Evolutionary conservation across 805 yeast species (phyloP).

Genomic region (Jamesozyma spencerorum): DNA sequence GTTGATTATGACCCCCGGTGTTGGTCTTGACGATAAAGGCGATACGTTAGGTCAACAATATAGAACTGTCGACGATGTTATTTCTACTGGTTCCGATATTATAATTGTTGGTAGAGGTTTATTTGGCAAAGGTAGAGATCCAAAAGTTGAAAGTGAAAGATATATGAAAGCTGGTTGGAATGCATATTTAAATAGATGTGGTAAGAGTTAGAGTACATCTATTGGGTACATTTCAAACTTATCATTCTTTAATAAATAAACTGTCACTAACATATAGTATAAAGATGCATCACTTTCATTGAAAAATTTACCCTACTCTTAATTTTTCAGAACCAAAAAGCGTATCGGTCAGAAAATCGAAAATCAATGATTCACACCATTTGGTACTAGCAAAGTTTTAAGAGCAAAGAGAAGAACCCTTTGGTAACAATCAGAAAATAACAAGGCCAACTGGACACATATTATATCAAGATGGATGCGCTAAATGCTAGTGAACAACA

Average conservation of each 20-base stretch:
- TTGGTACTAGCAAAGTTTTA: background rate
- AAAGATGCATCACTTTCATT: no score
- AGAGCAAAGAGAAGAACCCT: background rate
- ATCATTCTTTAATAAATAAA: background rate
- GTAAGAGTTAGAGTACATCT: background rate
- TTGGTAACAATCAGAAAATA: background rate
- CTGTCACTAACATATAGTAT: no score
- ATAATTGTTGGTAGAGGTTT: slow-evolving; percentile 98
- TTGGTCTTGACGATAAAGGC: slow-evolving; percentile 93
- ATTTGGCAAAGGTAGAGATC: slow-evolving; percentile 90
- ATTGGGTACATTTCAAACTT: no score
- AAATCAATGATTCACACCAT: background rate
- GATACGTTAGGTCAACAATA: slow-evolving; percentile 95
- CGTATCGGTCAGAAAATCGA: background rate
- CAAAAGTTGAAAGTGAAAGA: slow-evolving; percentile 75
- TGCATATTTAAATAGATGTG: slow-evolving; percentile 52
- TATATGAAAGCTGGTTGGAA: slow-evolving; percentile 93
- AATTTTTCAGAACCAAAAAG: background rate
- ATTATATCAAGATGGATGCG: slow-evolving; percentile 72
- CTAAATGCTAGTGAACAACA: slow-evolving; percentile 93
- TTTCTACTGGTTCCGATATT: slow-evolving; percentile 80
- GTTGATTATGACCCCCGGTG: slow-evolving; percentile 97
- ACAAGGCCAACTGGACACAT: no score
- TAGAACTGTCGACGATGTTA: slow-evolving; percentile 80
- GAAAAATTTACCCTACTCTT: no score